Evolutionary conservation across 352 stramenopile genomes (phyloP), one percentile per base, ranked within the genome.

Genomic region (Pelagophyceae sp.): DNA sequence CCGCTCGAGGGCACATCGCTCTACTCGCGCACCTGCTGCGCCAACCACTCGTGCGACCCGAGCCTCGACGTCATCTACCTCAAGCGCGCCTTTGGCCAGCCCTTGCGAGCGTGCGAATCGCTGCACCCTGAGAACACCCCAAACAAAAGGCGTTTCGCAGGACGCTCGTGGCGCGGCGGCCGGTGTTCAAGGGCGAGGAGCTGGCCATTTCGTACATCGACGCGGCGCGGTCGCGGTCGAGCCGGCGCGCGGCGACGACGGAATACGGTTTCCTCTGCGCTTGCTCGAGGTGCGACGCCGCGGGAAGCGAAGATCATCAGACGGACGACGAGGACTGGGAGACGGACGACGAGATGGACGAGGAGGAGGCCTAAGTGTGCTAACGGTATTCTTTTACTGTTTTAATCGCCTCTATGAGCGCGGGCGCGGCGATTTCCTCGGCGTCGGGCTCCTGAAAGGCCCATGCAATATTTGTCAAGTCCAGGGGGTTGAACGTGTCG

Each of bases 201-300:
- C 85, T 98, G 37, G 92, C 87, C 61, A 96, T 98, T 76, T 95
- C 91, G 79, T 98, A 98, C 85, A 95, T 98, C 80, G 90, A 96
- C 76, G 86, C 91, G 40, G 85, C 93, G 40, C 85, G 91, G 79
- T 79, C 87, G 27, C 84, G 93, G 29, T 67, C 91, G 0, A 86
- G 94, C 58, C 90, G 94, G n/a, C 85, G 89, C 54, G 81, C 74
- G 27, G 80, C 72, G 27, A 77, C 90, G 1, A 74, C 80, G 67
- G 85, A 92, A 35, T 93, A 93, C 79, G 88, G 88, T 0, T 93
- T 93, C 72, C 31, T 82, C 23, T 93, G 88, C 77, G 76, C 29
- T 19, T 93, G 88, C 76, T 11, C 58, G 3, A 83, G 84, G 60
- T 92, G 88, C 72, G n/a, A 11, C 45, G 45, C 45, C 45, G 45